Evolutionary conservation across 495 filamentous ascomycete species (phyloP), one percentile per base, ranked within the genome.

Genomic region (Talaromyces proteolyticus): DNA sequence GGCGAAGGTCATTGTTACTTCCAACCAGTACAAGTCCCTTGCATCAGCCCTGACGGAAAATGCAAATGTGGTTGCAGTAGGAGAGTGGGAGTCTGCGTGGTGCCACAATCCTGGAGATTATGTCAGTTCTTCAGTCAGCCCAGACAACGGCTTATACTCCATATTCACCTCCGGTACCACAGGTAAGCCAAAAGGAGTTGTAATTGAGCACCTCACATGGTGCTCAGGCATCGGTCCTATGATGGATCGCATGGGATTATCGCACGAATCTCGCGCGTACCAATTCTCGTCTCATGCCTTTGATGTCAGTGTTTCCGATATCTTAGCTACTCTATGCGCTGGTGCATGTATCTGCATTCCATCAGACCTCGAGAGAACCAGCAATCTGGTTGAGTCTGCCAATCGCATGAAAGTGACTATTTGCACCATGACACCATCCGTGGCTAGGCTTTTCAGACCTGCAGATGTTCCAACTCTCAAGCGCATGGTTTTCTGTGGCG

Each of bases 81-180:
- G n/a, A n/a, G n/a, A n/a, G n/a, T n/a, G n/a, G n/a, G n/a, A n/a
- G n/a, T n/a, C n/a, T n/a, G n/a, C n/a, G n/a, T n/a, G n/a, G n/a
- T n/a, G n/a, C n/a, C n/a, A n/a, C n/a, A n/a, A n/a, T n/a, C n/a
- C n/a, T n/a, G n/a, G n/a, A 66, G 42, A 53, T 59, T 14, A 57
- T 64, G 7, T 56, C 50, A 6, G 29, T n/a, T 17, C 5, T 41
- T 17, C 53, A 39, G 4, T 50, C 57, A 12, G 56, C 68, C 26
- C 57, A 57, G 0, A 53, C 61, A 21, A 57, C 68, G n/a, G 55
- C 59, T 50, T 51, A 41, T 50, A 54, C 2, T 43, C 16, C 3
- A 70, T 79, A 2, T 76, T 75, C 36, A 78, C 74, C 0, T 75
- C 71, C 22, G 76, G 76, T 20, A 72, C 67, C 0, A 77, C 75